Conservation (phyloP, 2,329 filamentous ascomycete genomes). For the Hymenotorrendiella dingleyae region DNA sequence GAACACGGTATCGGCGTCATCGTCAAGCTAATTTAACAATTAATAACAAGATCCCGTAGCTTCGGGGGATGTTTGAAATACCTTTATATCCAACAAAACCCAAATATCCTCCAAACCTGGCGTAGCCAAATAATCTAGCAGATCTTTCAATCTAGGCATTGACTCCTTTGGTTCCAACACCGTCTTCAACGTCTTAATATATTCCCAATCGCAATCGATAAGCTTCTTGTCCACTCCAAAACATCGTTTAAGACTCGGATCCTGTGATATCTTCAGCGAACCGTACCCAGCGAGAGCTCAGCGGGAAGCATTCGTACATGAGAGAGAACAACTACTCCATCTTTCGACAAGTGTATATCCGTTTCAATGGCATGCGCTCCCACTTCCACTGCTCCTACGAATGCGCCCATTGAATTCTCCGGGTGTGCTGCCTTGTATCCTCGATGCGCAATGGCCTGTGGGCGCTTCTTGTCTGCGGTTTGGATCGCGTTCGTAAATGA, state of each 20-base stretch:
- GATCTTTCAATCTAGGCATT: conserved; percentile 69
- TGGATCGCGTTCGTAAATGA: conserved; percentile 21
- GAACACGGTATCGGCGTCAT: conserved; percentile 66
- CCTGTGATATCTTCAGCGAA: conserved; percentile 40
- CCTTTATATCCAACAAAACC: conserved; percentile 86
- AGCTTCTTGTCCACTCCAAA: conserved; percentile 71
- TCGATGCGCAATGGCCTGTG: conserved; percentile 72
- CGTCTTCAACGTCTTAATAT: conserved; percentile 64
- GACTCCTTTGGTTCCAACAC: conserved; percentile 59
- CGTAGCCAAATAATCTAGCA: conserved; percentile 64
- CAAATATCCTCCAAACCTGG: conserved; percentile 64
- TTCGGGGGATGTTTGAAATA: too few relatives aligned
- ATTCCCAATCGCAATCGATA: conserved; percentile 69
- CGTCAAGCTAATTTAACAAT: conserved; percentile 64
- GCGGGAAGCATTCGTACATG: conserved; percentile 48
- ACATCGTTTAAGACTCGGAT: conserved; percentile 71
- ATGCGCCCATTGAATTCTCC: conserved; percentile 81
- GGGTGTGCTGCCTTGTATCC: conserved; percentile 73
- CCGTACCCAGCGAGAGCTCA: neutral
- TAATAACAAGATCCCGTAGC: too few relatives aligned
- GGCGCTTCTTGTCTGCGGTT: conserved; percentile 31
- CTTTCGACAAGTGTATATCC: conserved; percentile 76
- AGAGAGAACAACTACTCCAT: conserved; percentile 78
- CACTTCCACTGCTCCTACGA: conserved; percentile 64
- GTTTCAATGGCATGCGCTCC: conserved; percentile 83